phyloP scores from a whole-genome alignment of 164 flowering plant species.

The Liquidambar formosana region DNA sequence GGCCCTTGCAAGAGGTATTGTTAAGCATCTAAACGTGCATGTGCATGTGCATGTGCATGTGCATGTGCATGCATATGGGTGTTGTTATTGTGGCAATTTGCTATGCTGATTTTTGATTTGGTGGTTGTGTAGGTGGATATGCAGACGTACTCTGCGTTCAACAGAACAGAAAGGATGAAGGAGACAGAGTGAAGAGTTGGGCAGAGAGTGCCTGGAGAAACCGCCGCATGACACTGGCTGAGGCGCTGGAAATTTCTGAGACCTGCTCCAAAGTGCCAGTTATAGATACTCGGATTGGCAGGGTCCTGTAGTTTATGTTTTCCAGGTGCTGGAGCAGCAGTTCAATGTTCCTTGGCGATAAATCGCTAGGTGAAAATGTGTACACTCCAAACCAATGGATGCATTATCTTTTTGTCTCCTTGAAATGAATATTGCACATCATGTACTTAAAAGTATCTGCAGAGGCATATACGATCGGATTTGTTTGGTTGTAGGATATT shows the following conservation, averaged over 20 bases:
- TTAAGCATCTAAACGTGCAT: not conserved
- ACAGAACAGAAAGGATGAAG: conserved; percentile 77
- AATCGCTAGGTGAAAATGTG: not conserved
- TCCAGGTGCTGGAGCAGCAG: not conserved
- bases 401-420: too few relatives aligned
- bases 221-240: conserved; percentile 64
- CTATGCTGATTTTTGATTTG: not conserved
- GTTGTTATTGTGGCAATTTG: not conserved
- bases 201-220: conserved; percentile 80
- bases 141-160: conserved; percentile 73
- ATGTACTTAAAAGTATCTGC: not conserved
- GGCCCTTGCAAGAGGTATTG: conserved; percentile 90
- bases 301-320: conserved; percentile 40
- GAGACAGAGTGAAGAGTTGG: conserved; percentile 77
- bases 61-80: not conserved
- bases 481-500: too few relatives aligned
- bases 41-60: not conserved
- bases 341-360: not conserved
- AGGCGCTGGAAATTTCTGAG: conserved; percentile 65
- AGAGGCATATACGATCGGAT: not conserved
- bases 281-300: conserved; percentile 71
- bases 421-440: not conserved
- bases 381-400: too few relatives aligned
- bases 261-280: conserved; percentile 48
- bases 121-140: conserved; percentile 67